Evolutionary conservation across 306 rosid species (phyloP), one percentile per base, ranked within the genome.

Genomic region (Abrus precatorius): DNA sequence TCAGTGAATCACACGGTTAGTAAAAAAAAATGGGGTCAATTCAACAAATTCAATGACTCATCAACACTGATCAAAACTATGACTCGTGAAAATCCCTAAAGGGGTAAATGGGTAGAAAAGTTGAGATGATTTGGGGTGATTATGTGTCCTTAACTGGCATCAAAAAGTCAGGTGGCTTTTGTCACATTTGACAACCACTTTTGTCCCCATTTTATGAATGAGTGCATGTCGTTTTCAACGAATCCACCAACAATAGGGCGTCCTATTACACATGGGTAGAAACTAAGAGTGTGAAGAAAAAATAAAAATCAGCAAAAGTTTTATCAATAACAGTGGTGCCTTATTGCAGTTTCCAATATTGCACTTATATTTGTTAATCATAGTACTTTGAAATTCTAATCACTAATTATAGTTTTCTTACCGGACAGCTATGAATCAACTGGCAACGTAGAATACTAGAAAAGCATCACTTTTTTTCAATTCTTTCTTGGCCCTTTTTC

Each of bases 121-220:
- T 76, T 73, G 68, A 61, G 69, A 79, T 70, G 30, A 41, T 66
- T 78, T 41, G 64, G 79, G 78, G 9, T 80, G 87, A 85, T 81
- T 86, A 44, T 74, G 86, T 34, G 80, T 75, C 77, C 84, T 69
- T 33, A 73, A 66, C 13, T 41, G 72, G 55, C 65, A 73, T 56
- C 50, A 77, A 86, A 88, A 91, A 66, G 91, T 67, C 27, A 32
- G 2, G 28, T 5, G 45, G 29, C 86, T 86, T 87, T 87, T 83
- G 81, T 85, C 85, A 82, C 81, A 43, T 79, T 20, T 64, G 85
- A 76, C 90, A 82, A 72, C 80, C 7, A 75, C 83, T 80, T 79
- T 75, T 84, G 86, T 84, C 76, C 72, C 82, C 68, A 61, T 84
- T 73, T 53, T 9, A 28, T n/a, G 6, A 55, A 67, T 71, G 72